phyloP scores from a whole-genome alignment of 176 grass and related monocot species.

The Neostapfia colusana region DNA sequence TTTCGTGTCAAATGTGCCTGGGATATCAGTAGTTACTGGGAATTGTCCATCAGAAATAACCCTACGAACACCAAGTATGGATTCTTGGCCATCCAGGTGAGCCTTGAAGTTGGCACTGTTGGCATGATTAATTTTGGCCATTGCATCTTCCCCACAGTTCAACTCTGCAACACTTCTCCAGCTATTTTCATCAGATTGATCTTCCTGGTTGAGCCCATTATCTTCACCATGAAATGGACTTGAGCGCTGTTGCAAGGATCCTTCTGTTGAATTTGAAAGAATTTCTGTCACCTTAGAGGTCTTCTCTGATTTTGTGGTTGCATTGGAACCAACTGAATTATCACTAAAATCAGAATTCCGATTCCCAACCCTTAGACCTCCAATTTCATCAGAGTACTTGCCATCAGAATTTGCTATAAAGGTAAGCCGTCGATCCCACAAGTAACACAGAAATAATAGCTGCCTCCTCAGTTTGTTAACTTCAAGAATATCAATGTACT shows the following conservation, averaged over 20 bases:
- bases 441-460: conserved; percentile 77
- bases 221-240: conserved; percentile 33
- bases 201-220: conserved; percentile 21
- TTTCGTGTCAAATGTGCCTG: conserved; percentile 82
- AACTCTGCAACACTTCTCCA: conserved; percentile 22
- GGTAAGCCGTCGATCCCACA: conserved; percentile 83
- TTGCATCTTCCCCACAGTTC: conserved; percentile 29
- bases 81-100: conserved; percentile 49
- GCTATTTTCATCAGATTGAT: conserved; percentile 41
- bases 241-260: conserved; percentile 21
- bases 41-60: conserved; percentile 80
- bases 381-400: conserved; percentile 43
- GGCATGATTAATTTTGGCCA: conserved; percentile 40
- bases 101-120: conserved; percentile 47
- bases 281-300: conserved; percentile 36
- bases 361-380: conserved; percentile 48
- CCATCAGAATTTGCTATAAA: conserved; percentile 63
- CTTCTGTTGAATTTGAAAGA: conserved; percentile 42
- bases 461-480: conserved; percentile 82
- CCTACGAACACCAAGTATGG: conserved; percentile 42
- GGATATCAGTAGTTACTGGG: conserved; percentile 59
- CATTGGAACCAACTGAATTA: conserved; percentile 34
- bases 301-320: conserved; percentile 40
- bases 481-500: conserved; percentile 88
- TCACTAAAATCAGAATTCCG: conserved; percentile 46